Evolutionary conservation across 768 basidiomycete genomes (phyloP).

Genomic region (Suillus lakei): DNA sequence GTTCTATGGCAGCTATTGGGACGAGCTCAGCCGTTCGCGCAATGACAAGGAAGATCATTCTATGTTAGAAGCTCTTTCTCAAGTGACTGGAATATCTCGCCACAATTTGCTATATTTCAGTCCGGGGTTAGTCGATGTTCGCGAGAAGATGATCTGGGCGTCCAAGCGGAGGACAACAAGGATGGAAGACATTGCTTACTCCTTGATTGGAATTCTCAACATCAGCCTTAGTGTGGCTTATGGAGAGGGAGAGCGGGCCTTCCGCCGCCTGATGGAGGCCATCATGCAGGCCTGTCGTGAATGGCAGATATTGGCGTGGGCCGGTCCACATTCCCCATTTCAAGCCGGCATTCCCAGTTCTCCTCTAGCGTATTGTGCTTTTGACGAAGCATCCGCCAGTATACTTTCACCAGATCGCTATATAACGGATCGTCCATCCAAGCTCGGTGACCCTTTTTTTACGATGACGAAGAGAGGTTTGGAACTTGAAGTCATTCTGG

Average conservation of each 20-base stretch:
- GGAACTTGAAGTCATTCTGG: conserved; percentile 24
- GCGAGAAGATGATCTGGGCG: conserved; percentile 30
- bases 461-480: conserved; percentile 27
- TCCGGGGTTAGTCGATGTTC: conserved; percentile 23
- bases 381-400: conserved; percentile 2
- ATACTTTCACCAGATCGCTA: background rate
- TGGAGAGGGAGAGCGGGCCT: conserved; percentile 30
- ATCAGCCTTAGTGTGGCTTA: conserved; percentile 28
- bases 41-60: conserved; percentile 27
- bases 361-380: conserved; percentile 21
- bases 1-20: conserved; percentile 24
- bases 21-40: conserved; percentile 8
- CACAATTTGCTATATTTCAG: conserved; percentile 23
- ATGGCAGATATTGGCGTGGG: conserved; percentile 27
- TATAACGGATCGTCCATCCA: conserved; percentile 15
- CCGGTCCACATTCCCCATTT: conserved; percentile 25
- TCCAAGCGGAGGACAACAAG: conserved; percentile 28
- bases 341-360: conserved; percentile 24
- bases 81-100: conserved; percentile 17
- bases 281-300: conserved; percentile 24
- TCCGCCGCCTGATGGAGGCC: conserved; percentile 28
- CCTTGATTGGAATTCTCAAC: conserved; percentile 30
- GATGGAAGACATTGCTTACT: conserved; percentile 31
- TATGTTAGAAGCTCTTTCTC: conserved; percentile 18
- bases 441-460: conserved; percentile 26